Conservation (phyloP, 306 rosid genomes). For the Inga laurina region DNA sequence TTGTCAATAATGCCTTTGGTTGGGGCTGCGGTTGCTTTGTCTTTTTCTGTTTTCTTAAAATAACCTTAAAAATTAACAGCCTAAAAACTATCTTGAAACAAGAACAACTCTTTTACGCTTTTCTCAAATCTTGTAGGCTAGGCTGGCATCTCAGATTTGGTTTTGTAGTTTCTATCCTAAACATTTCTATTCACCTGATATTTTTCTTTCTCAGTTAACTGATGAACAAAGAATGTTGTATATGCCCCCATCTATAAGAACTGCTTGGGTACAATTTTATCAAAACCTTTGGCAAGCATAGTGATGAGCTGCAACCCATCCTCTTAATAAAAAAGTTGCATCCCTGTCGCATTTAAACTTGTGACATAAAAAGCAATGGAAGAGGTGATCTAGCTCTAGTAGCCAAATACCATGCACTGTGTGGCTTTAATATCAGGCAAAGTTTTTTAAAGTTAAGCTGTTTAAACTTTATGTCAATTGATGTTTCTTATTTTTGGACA, state of each 20-base stretch:
- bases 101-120: no score
- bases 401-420: not conserved
- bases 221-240: not conserved
- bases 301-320: no score
- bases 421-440: not conserved
- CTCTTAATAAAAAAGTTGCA: not conserved
- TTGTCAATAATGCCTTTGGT: not conserved
- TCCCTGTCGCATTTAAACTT: not conserved
- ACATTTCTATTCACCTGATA: no score
- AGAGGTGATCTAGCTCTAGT: not conserved
- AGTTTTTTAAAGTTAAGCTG: not conserved
- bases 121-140: no score
- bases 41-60: not conserved
- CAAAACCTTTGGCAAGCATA: not conserved
- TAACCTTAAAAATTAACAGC: no score
- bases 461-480: not conserved
- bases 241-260: not conserved
- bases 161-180: no score
- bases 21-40: not conserved
- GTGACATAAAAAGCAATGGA: not conserved
- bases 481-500: not conserved
- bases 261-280: conserved; percentile 3
- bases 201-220: no score
- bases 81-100: no score
- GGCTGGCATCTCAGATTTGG: no score